A percentile compares a stretch with the other conserved stretches of the same genome.
Conservation (phyloP, 2,329 filamentous ascomycete genomes). For the Exserohilum turcica region DNA sequence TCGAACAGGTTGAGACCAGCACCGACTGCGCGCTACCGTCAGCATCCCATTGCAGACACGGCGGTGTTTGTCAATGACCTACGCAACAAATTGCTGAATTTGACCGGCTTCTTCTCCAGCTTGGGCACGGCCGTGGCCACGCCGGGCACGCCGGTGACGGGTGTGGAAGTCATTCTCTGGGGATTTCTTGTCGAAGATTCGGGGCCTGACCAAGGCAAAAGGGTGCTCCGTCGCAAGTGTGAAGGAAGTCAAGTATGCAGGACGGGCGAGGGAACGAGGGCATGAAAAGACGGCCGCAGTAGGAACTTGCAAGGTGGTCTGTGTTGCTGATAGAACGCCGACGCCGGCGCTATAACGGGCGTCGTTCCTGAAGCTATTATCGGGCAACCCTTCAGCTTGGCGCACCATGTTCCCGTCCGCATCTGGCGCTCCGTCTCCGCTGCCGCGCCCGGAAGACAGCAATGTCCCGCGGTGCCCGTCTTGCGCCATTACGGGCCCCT, state of each 20-base stretch:
- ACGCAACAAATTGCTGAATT: conserved; percentile 97
- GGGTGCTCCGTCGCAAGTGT: conserved; percentile 79
- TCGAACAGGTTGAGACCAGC: conserved; percentile 96
- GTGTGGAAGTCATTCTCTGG: conserved; percentile 59
- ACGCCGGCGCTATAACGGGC: conserved; percentile 23
- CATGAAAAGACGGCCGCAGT: conserved; percentile 19
- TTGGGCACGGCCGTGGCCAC: conserved; percentile 53
- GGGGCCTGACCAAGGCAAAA: conserved; percentile 98
- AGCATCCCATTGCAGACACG: conserved; percentile 20
- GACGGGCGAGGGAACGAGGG: conserved; percentile 21
- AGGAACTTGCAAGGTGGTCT: conserved; percentile 31
- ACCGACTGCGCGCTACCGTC: conserved; percentile 62
- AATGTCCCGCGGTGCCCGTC: too few relatives aligned
- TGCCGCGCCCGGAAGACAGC: too few relatives aligned
- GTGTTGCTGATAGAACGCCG: conserved; percentile 26
- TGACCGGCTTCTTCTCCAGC: conserved; percentile 99
- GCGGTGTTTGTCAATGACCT: conserved; percentile 40
- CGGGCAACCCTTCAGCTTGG: conserved; percentile 11
- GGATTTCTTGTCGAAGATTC: conserved; percentile 54
- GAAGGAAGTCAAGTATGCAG: conserved; percentile 17
- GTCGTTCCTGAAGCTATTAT: conserved; percentile 20
- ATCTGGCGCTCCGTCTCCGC: not conserved
- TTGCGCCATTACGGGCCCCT: too few relatives aligned
- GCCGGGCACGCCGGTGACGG: conserved; percentile 53
- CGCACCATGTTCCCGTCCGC: conserved; percentile 3